A percentile compares a stretch with the other conserved stretches of the same genome.
Conservation (phyloP, 1,139 yeast species). For the Magnusiomyces suaveolens region DNA sequence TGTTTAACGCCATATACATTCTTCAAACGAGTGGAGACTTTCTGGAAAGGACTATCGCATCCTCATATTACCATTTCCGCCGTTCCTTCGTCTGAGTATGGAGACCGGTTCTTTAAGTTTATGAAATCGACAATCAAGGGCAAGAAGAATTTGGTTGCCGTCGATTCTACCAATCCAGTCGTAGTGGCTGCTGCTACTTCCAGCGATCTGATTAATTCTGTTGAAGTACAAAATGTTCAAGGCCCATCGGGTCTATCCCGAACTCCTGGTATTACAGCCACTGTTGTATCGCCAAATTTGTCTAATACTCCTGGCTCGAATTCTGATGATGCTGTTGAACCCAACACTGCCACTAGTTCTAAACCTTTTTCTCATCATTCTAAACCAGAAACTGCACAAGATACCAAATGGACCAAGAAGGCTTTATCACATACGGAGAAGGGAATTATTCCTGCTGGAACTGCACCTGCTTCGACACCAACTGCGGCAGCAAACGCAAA, state of each 20-base stretch:
- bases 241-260: background rate
- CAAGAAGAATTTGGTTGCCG: no score
- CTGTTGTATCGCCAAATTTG: background rate
- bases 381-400: no score
- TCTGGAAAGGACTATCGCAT: constrained; percentile 69
- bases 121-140: constrained; percentile 34
- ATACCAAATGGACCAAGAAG: no score
- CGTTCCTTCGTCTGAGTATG: constrained; percentile 82
- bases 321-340: no score
- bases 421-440: background rate
- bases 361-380: no score
- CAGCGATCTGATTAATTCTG: background rate
- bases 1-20: constrained; percentile 80
- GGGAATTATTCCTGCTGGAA: background rate
- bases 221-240: background rate
- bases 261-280: background rate
- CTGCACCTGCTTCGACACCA: background rate
- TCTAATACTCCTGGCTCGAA: background rate
- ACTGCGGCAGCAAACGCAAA: background rate
- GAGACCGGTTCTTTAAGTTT: constrained; percentile 71
- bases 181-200: background rate
- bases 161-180: background rate
- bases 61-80: constrained; percentile 70
- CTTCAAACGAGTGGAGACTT: constrained; percentile 72
- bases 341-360: no score